A percentile compares a stretch with the other conserved stretches of the same genome.
Conservation (phyloP, 352 stramenopile species). For the Ophiocytium majus region DNA sequence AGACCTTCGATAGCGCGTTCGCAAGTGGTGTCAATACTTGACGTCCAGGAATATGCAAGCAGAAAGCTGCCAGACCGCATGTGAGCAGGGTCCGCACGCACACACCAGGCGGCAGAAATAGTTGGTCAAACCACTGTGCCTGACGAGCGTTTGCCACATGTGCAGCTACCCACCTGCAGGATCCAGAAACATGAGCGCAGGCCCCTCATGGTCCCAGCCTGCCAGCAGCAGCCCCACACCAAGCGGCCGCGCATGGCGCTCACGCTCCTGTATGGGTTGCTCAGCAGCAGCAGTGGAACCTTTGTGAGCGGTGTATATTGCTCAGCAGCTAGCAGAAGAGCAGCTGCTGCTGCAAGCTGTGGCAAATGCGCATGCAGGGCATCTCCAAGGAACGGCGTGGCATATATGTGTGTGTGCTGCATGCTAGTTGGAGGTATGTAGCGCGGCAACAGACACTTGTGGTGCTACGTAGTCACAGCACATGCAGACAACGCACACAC, state of each 20-base stretch:
- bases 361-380: no score
- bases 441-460: no score
- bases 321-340: no score
- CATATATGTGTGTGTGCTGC: no score
- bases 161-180: background rate
- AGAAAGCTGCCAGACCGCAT: background rate
- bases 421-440: no score
- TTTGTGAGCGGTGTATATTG: no score
- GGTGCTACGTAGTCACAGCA: no score
- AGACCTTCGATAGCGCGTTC: background rate
- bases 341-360: no score
- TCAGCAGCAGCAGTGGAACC: no score
- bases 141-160: background rate
- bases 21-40: background rate
- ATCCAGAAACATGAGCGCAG: background rate
- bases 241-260: background rate
- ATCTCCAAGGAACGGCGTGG: no score
- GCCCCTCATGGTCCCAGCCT: background rate
- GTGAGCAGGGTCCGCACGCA: background rate
- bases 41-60: background rate
- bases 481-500: no score
- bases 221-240: constrained; percentile 9
- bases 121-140: background rate
- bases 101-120: background rate
- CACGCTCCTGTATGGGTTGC: constrained; percentile 14